Percentiles rank a stretch among this genome's conserved stretches.
Evolutionary conservation across 345 rosid genomes (phyloP).

Genomic region (Geranium rotundifolium): DNA sequence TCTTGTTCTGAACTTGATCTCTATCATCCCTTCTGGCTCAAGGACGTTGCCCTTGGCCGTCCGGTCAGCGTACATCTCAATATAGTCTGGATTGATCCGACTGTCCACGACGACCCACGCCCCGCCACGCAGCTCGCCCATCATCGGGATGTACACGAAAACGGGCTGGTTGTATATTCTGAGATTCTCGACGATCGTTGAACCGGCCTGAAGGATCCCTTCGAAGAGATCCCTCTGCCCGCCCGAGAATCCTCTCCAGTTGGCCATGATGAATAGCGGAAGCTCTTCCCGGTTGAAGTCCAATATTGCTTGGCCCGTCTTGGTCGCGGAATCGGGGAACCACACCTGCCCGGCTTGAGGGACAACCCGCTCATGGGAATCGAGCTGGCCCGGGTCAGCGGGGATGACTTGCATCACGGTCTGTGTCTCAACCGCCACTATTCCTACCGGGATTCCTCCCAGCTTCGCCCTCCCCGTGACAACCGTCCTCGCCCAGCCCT

Average conservation of each 20-base stretch:
- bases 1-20: conserved; percentile 86
- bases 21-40: conserved; percentile 97
- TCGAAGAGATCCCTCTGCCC: conserved; percentile 98
- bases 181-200: conserved; percentile 93
- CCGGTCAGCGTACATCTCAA: conserved; percentile 96
- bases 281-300: conserved; percentile 95
- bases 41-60: conserved; percentile 95
- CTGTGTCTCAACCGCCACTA: conserved; percentile 97
- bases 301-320: conserved; percentile 92
- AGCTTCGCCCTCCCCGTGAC: conserved; percentile 99
- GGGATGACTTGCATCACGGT: conserved; percentile 98
- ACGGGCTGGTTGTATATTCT: conserved; percentile 95
- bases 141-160: conserved; percentile 92
- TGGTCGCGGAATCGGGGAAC: conserved; percentile 98
- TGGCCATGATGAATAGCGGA: conserved; percentile 91
- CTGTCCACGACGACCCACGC: conserved; percentile 99
- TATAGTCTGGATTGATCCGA: conserved; percentile 79
- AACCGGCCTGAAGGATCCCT: conserved; percentile 99
- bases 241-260: conserved; percentile 99
- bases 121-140: conserved; percentile 99
- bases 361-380: conserved; percentile 96
- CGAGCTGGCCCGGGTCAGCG: conserved; percentile 99
- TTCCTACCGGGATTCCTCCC: conserved; percentile 97
- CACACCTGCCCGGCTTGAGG: conserved; percentile 99
- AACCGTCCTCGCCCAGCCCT: conserved; percentile 99